Base-by-base conservation (phyloP, 2,329 filamentous ascomycete genomes). In the Fusarium sp. region DNA sequence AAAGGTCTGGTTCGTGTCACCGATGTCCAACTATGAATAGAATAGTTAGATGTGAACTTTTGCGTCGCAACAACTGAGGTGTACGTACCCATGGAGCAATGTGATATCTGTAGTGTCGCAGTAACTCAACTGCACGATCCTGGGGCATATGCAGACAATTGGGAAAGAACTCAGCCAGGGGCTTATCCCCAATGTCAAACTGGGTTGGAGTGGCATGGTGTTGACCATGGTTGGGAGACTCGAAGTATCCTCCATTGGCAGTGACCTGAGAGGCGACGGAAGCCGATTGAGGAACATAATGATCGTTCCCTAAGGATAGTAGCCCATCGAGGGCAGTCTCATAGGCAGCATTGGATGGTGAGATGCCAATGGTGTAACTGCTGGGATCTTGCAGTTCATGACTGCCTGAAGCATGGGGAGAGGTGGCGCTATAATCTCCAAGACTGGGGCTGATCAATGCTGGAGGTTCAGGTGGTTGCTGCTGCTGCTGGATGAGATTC, bases 31-130 rank as follows among this genome's bases (percentile, higher is more conserved):
- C 85, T 86, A 6, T 1, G 6, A 40, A 38, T 16, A 20, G 22
- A 6, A 16, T 18, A n/a, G 16, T 76, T 54, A 77, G 70, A 5
- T 20, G 18, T 38, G 37, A 38, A 38, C 37, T 10, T n/a, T 10
- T 38, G 37, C 37, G 16, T 38, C 37, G 37, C 37, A 38, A 38
- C 37, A n/a, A n/a, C 37, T 9, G 37, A n/a, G 8, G 11, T 29
- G 31, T 20, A 77, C 81, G 62, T 77, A 86, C 85, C 84, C 85
- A 86, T 22, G 84, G 82, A 7, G 85, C 84, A 35, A 87, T 79
- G 45, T 84, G 80, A 61, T 87, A 87, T 52, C 84, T 79, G 63
- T 85, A 87, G 62, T 85, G 80, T n/a, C 84, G 81, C 14, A 86
- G 64, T 2, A 86, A 71, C 31, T 78, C 77, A 31, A 83, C 74